Percentiles rank a stretch among this genome's conserved stretches.
Evolutionary conservation across 768 basidiomycete genomes (phyloP).

Genomic region (Lentinus brumalis): DNA sequence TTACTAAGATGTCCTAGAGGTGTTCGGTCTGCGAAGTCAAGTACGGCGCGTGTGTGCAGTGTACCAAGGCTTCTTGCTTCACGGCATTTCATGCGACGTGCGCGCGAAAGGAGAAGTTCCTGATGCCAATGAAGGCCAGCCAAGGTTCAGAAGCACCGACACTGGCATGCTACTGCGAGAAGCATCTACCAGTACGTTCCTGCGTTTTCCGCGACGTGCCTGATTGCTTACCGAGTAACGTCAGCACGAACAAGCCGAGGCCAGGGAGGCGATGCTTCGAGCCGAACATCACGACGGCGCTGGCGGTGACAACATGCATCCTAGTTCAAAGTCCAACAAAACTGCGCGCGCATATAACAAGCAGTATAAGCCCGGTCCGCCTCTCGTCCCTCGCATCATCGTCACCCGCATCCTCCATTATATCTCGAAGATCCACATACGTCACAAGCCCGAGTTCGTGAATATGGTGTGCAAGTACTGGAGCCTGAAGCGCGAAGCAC

Average conservation of each 20-base stretch:
- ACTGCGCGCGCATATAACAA: conserved; percentile 90
- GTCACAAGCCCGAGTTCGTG: conserved; percentile 79
- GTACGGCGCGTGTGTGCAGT: conserved; percentile 93
- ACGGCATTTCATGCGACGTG: conserved; percentile 95
- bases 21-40: conserved; percentile 63
- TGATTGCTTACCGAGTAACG: not conserved
- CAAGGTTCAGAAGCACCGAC: conserved; percentile 73
- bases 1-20: conserved; percentile 38
- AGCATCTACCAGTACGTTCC: conserved; percentile 79
- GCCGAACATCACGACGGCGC: conserved; percentile 49
- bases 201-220: not conserved
- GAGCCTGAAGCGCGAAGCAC: conserved; percentile 94
- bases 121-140: conserved; percentile 85
- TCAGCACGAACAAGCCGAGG: conserved; percentile 71
- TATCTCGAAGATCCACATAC: conserved; percentile 63
- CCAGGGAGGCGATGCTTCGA: conserved; percentile 55
- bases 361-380: conserved; percentile 89
- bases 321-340: conserved; percentile 53
- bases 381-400: conserved; percentile 85
- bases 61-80: conserved; percentile 87
- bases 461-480: conserved; percentile 86
- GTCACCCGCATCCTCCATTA: conserved; percentile 80
- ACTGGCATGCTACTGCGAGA: conserved; percentile 84
- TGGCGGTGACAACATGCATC: conserved; percentile 2
- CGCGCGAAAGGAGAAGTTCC: conserved; percentile 80